Base-by-base conservation (phyloP, 768 basidiomycete species). In the Termitomyces sp. region DNA sequence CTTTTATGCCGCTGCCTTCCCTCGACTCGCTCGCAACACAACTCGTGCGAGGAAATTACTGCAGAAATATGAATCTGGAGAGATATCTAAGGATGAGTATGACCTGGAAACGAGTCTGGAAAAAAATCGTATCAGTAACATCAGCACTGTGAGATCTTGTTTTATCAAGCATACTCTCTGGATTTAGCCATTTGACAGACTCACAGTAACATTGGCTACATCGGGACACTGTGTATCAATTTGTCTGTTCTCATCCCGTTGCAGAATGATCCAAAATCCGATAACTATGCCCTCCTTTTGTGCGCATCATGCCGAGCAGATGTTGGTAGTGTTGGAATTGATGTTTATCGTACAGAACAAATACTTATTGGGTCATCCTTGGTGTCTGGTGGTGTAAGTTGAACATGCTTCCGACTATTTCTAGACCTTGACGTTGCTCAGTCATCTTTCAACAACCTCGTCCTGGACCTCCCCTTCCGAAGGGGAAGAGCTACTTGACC, bases 301-400 rank as follows among this genome's bases (percentile, higher is more conserved):
- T 90, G 57, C 5, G 58, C 31, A 33, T 30, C 63, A 84, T 71
- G 15, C n/a, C n/a, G 42, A 21, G 4, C 14, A 10, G 28, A 43
- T n/a, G 15, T 7, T 0, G 10, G 9, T 12, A 23, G 49, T 12
- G 43, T 49, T 37, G 3, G 40, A 12, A 15, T 30, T 38, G 33
- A 54, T 57, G 12, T 53, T 30, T 30, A 50, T 26, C 33, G 11
- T n/a, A 30, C 57, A 89, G 87, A 23, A 85, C 82, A 14, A 91
- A 85, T 55, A 77, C 73, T 0, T 90, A 91, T 60, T 87, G 87
- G 90, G 87, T 94, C 11, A 46, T 93, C 0, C 75, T 78, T 10
- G 91, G 91, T 8, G 83, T 92, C 48, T 94, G 92, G 84, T 95
- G 92, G 92, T 91, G 89, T 91, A 71, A 50, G 86, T 70, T 1